A percentile compares a stretch with the other conserved stretches of the same genome.
Conservation (phyloP, 805 yeast genomes). For the Torulaspora franciscae region DNA sequence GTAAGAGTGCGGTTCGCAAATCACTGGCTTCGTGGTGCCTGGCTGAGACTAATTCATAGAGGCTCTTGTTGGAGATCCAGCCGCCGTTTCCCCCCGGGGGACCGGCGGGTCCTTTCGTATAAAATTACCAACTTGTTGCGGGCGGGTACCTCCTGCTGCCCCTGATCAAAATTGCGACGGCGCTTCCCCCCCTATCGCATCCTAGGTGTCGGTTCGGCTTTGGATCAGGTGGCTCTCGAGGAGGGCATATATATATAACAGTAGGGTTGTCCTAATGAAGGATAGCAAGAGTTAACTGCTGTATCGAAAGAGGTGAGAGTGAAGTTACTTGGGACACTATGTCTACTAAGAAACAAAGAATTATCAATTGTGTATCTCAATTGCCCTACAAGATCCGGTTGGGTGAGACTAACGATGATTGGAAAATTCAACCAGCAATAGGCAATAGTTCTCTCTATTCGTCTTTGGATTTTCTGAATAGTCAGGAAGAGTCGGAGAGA, state of each 20-base stretch:
- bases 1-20: no score
- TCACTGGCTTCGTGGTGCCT: no score
- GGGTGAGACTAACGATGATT: slow-evolving; percentile 34
- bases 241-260: not conserved
- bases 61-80: no score
- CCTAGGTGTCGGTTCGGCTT: not conserved
- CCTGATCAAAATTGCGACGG: not conserved
- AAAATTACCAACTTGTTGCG: not conserved
- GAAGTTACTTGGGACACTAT: not conserved
- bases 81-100: no score
- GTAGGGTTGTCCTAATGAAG: not conserved
- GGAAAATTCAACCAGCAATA: slow-evolving; percentile 60
- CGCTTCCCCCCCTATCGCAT: not conserved
- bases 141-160: not conserved
- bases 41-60: no score
- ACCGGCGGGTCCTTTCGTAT: no score
- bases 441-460: slow-evolving; percentile 86
- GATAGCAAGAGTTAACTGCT: not conserved
- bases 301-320: not conserved
- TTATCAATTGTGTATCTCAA: slow-evolving; percentile 37
- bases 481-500: slow-evolving; percentile 48
- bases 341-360: slow-evolving; percentile 24
- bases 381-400: slow-evolving; percentile 34
- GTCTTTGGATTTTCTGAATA: slow-evolving; percentile 53
- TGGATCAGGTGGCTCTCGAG: not conserved